Percentiles rank a stretch among this genome's conserved stretches.
phyloP scores from a whole-genome alignment of 2,329 filamentous ascomycete species.

The Diplodia intermedia region DNA sequence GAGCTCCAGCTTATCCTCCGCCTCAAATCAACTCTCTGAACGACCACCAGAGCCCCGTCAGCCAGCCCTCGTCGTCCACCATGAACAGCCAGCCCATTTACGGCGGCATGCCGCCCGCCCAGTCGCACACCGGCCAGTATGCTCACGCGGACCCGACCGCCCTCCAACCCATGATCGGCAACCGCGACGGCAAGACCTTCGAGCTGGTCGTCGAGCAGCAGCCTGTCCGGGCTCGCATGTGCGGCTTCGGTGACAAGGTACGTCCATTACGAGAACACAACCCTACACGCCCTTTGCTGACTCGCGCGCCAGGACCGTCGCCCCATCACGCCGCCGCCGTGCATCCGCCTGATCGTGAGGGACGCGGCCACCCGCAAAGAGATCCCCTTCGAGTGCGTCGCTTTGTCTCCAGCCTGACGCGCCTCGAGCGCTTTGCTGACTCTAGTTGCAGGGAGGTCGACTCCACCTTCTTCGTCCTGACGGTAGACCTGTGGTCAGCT shows the following conservation, averaged over 20 bases:
- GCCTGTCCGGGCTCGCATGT: conserved; percentile 93
- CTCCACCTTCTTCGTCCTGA: conserved; percentile 71
- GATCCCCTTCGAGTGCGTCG: conserved; percentile 77
- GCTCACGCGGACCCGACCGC: neutral
- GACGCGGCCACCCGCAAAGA: conserved; percentile 79
- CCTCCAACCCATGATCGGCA: neutral
- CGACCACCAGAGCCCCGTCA: conserved; percentile 24
- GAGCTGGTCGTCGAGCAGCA: conserved; percentile 86
- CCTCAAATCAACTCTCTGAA: conserved; percentile 19
- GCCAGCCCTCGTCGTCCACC: conserved; percentile 20
- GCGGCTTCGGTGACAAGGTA: conserved; percentile 98
- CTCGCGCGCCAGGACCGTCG: conserved; percentile 73
- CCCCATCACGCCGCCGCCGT: conserved; percentile 94
- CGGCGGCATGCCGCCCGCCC: conserved; percentile 14
- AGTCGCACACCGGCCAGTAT: neutral
- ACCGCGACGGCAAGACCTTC: conserved; percentile 33
- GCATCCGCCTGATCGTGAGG: conserved; percentile 80
- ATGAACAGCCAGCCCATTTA: conserved; percentile 30
- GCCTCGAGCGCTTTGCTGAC: conserved; percentile 8
- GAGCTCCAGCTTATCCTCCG: conserved; percentile 21
- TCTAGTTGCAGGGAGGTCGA: conserved; percentile 66
- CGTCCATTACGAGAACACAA: neutral
- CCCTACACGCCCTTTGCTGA: neutral
- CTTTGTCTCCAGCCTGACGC: neutral
- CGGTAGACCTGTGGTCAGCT: conserved; percentile 72